A percentile compares a stretch with the other conserved stretches of the same genome.
Conservation (phyloP, 768 basidiomycete genomes). For the Mycena galericulata region DNA sequence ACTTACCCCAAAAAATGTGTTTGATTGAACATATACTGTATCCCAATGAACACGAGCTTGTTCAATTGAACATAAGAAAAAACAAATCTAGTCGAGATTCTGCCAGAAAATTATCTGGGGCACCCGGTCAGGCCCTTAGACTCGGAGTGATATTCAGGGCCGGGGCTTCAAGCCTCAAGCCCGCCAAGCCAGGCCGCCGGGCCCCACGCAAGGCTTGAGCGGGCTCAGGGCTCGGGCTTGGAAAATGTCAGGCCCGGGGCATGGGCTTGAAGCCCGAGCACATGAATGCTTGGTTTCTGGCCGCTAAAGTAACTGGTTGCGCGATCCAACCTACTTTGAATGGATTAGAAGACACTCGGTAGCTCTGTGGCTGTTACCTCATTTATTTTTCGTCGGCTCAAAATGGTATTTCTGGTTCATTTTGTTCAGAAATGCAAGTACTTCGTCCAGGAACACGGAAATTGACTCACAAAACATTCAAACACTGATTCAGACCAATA, state of each 20-base stretch:
- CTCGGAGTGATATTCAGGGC: too few species aligned
- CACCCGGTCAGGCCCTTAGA: too few species aligned
- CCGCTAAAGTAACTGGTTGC: neutral
- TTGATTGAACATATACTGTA: too few species aligned
- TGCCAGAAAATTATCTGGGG: too few species aligned
- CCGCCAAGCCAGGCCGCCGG: neutral
- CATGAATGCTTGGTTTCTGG: neutral
- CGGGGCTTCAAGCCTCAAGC: neutral
- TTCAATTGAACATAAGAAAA: too few species aligned
- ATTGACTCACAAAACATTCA: neutral
- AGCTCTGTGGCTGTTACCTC: neutral
- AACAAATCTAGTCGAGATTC: too few species aligned
- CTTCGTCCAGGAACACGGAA: neutral
- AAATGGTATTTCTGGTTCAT: neutral
- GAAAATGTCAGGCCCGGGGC: neutral
- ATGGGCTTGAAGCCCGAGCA: neutral
- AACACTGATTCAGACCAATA: neutral
- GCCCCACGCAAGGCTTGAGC: neutral
- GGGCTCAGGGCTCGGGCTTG: too few species aligned
- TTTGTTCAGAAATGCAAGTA: neutral
- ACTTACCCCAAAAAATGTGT: too few species aligned
- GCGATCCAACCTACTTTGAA: neutral
- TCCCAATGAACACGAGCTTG: too few species aligned
- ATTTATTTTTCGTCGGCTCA: neutral
- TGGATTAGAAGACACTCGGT: neutral